These are phyloP conservation scores for Boletus fagicola DNA, from an alignment of 768 basidiomycete species.

Conservation along the genomic window DNA sequence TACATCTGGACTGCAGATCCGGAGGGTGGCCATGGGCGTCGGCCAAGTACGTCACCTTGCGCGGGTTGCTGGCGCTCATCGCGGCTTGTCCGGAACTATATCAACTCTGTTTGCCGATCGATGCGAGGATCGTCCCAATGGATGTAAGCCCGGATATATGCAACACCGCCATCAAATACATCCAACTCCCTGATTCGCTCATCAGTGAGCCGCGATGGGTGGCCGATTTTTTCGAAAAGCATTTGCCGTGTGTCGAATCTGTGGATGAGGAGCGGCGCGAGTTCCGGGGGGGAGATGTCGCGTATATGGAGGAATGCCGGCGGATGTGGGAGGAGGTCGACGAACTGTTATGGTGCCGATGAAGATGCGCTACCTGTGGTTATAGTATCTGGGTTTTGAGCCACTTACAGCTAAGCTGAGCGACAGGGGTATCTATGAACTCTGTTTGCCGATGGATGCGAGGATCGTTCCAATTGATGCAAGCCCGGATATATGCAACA, in stretches of 20 bases:
- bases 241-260: neutral
- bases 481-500: neutral
- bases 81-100: neutral
- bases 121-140: neutral
- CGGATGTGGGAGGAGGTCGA: too few relatives aligned
- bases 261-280: accelerated
- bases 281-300: too few relatives aligned
- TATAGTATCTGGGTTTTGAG: too few relatives aligned
- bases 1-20: neutral
- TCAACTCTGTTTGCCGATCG: neutral
- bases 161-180: neutral
- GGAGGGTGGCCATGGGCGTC: neutral
- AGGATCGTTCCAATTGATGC: neutral
- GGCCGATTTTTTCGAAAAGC: neutral
- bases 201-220: neutral
- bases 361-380: too few relatives aligned
- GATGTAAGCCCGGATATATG: neutral
- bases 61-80: neutral
- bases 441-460: neutral
- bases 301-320: too few relatives aligned
- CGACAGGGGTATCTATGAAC: too few relatives aligned
- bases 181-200: neutral
- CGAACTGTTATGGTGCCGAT: too few relatives aligned
- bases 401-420: too few relatives aligned
- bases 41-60: neutral